Percentiles rank a stretch among this genome's conserved stretches.
These are phyloP conservation scores for Eustoma russellianum DNA, from an alignment of 257 asterid species.

Conservation along the genomic window DNA sequence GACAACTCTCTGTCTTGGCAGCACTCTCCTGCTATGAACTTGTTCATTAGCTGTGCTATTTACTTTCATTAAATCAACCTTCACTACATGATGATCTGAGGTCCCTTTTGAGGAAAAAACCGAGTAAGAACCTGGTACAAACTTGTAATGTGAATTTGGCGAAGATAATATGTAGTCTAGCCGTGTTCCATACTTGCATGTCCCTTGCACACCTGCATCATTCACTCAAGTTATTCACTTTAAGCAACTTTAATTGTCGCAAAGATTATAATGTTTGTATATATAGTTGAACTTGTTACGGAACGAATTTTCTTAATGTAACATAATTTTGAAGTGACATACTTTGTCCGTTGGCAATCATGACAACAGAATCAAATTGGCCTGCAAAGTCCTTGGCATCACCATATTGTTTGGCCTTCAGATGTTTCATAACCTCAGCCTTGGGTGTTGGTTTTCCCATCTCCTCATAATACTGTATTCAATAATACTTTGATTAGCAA, in stretches of 20 bases:
- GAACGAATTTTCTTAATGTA: too few relatives aligned
- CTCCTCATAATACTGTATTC: constrained; percentile 67
- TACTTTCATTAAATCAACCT: constrained; percentile 58
- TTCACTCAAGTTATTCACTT: background rate
- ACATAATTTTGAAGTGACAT: background rate
- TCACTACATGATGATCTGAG: constrained; percentile 95
- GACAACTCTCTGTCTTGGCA: constrained; percentile 37
- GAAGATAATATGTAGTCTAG: constrained; percentile 76
- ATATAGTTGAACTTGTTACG: too few relatives aligned
- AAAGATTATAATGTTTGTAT: too few relatives aligned
- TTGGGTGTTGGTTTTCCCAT: constrained; percentile 90
- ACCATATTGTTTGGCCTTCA: constrained; percentile 54
- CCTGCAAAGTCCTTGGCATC: constrained; percentile 89
- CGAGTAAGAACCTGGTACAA: constrained; percentile 82
- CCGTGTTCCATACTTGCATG: constrained; percentile 92
- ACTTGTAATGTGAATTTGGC: constrained; percentile 49
- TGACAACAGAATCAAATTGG: constrained; percentile 86
- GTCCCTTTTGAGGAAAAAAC: constrained; percentile 93
- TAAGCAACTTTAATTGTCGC: too few relatives aligned
- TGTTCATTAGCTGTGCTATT: constrained; percentile 19
- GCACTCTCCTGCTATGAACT: constrained; percentile 22
- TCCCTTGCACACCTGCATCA: constrained; percentile 81
- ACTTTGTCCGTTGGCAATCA: constrained; percentile 99
- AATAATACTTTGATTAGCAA: background rate
- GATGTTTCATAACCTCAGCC: constrained; percentile 67